These are phyloP conservation scores for Cardamine occulta DNA, from an alignment of 345 rosid species.

Conservation along the genomic window DNA sequence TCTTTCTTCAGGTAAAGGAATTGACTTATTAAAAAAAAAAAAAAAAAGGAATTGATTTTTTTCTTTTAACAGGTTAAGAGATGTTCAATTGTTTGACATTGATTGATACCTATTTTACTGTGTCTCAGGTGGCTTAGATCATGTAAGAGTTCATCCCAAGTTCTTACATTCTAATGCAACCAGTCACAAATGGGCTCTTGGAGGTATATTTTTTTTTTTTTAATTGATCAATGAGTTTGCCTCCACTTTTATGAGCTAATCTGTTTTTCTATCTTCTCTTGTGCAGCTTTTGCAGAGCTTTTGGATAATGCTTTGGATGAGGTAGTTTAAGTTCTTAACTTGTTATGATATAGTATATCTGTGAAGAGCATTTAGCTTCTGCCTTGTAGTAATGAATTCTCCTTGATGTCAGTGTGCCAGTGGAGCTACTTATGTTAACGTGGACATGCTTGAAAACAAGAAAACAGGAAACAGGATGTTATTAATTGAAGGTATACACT, in stretches of 20 bases:
- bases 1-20: constrained; percentile 51
- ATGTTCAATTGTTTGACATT: background rate
- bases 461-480: constrained; percentile 72
- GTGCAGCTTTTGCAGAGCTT: constrained; percentile 94
- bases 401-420: constrained; percentile 56
- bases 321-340: constrained; percentile 46
- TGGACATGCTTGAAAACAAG: constrained; percentile 72
- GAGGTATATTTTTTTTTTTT: constrained; percentile 55
- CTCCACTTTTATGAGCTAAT: background rate
- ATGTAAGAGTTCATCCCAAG: constrained; percentile 93
- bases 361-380: background rate
- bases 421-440: constrained; percentile 79
- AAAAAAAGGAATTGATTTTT: background rate
- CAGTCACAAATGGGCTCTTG: constrained; percentile 99
- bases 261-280: constrained; percentile 21
- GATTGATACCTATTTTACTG: background rate
- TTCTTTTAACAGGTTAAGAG: background rate
- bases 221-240: background rate
- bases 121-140: constrained; percentile 76
- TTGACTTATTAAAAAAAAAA: too few species aligned
- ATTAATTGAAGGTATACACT: constrained; percentile 70
- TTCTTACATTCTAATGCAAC: constrained; percentile 97
- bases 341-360: background rate
- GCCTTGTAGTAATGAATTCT: constrained; percentile 15
- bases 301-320: constrained; percentile 90